Base-by-base conservation (phyloP, 176 grass and related monocot genomes). In the Areca catechu region DNA sequence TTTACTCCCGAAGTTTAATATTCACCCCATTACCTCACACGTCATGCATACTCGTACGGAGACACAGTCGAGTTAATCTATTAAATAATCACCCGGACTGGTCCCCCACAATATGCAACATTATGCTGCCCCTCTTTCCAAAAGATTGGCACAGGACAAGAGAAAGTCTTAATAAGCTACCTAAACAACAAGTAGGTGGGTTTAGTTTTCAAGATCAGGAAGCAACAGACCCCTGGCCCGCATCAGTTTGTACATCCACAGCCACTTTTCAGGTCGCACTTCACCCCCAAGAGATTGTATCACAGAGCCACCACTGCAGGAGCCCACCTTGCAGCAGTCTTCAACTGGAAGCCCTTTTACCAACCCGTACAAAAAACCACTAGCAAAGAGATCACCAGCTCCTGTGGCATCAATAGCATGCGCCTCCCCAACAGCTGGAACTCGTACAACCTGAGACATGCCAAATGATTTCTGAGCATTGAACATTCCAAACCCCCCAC, bases 201-300 rank as follows among this genome's bases (percentile, higher is more conserved):
- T 43, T 12, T 43, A 67, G 2, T 67, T 67, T 50, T 54, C 54
- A 53, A 88, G 56, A 5, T 80, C 71, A 0, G 92, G 80, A 43
- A 82, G 63, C 7, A 63, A 50, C 21, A 97, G 62, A 6, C 80
- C 84, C 53, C 73, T 82, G 17, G 87, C 74, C 53, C 85, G 21
- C 93, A 97, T 85, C 65, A 92, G 80, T 78, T 97, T 91, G 81
- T 97, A 88, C 93, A 88, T 97, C 93, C 84, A 85, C 58, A 88
- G 78, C 87, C 87, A 91, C 65, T 97, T 88, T 69, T 91, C 83
- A 4, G 83, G 83, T 62, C 68, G 56, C 20, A 97, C 93, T 78
- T 91, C 93, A 5, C 93, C 93, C 6, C 93, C 93, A 3, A 91
- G 83, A 5, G 86, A 81, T 29, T 78, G 69, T 34, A 88, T 58